Conservation (phyloP, 805 yeast species). For the Hanseniaspora taiwanica region DNA sequence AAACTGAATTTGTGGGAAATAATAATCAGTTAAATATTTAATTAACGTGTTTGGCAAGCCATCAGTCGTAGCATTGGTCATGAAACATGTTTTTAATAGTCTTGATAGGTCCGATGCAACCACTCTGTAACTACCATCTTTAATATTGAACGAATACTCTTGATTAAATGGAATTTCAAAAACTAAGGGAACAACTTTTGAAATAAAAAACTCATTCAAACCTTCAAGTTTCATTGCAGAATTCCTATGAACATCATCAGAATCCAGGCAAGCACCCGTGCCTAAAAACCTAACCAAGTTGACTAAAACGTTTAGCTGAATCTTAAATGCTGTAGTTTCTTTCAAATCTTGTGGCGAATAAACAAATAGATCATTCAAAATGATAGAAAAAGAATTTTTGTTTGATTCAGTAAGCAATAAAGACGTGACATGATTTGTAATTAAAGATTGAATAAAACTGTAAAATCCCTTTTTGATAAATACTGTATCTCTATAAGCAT, state of each 20-base stretch:
- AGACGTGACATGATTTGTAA: slow-evolving; percentile 69
- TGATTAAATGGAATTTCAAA: slow-evolving; percentile 75
- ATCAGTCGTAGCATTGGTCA: slow-evolving; percentile 16
- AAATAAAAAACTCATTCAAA: slow-evolving; percentile 55
- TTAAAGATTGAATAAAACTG: slow-evolving; percentile 52
- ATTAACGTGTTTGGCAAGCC: slow-evolving; percentile 12
- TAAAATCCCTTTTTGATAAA: slow-evolving; percentile 58
- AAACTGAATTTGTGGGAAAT: slow-evolving; percentile 40
- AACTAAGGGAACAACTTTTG: slow-evolving; percentile 49
- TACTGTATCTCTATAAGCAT: slow-evolving; percentile 49
- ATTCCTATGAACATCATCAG: slow-evolving; percentile 39
- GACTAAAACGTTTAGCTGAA: slow-evolving; percentile 55
- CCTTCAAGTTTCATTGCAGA: slow-evolving; percentile 43
- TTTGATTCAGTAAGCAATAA: slow-evolving; percentile 61
- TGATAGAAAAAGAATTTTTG: slow-evolving; percentile 41
- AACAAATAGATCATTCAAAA: slow-evolving; percentile 50
- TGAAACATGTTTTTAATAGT: slow-evolving; percentile 50
- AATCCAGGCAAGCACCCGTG: slow-evolving; percentile 51
- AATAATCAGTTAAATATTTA: slow-evolving; percentile 37
- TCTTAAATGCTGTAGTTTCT: slow-evolving; percentile 54
- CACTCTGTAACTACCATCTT: slow-evolving; percentile 69
- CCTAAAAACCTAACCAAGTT: slow-evolving; percentile 55
- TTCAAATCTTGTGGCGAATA: slow-evolving; percentile 44
- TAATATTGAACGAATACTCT: slow-evolving; percentile 41
- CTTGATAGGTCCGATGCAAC: slow-evolving; percentile 64